Conservation (phyloP, 2,329 filamentous ascomycete genomes). For the Corynespora cassiicola region DNA sequence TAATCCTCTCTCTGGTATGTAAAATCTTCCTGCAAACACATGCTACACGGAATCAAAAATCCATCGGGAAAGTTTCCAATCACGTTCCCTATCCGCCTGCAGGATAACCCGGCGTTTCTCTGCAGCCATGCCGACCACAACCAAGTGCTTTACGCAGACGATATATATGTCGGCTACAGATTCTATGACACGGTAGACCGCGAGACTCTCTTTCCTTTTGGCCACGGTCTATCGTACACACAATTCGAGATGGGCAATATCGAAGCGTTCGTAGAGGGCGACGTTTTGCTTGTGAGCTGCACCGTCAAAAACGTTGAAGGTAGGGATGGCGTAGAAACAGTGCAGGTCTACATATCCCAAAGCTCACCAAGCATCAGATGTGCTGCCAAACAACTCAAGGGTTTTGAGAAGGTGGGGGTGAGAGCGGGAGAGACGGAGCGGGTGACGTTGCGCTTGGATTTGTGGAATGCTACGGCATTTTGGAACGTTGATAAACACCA, state of each 20-base stretch:
- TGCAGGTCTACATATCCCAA: constrained; percentile 60
- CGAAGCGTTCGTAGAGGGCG: too few relatives aligned
- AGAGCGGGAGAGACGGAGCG: constrained; percentile 10
- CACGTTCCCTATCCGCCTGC: constrained; percentile 62
- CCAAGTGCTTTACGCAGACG: constrained; percentile 75
- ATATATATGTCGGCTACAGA: constrained; percentile 84
- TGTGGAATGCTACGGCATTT: too few relatives aligned
- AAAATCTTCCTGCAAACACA: too few relatives aligned
- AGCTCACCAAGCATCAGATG: constrained; percentile 57
- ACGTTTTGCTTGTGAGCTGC: constrained; percentile 60
- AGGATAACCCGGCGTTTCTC: constrained; percentile 76
- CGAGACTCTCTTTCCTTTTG: constrained; percentile 79
- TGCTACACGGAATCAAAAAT: too few relatives aligned
- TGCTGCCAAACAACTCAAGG: constrained; percentile 32
- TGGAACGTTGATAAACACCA: too few relatives aligned
- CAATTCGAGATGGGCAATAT: too few relatives aligned
- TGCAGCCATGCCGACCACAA: constrained; percentile 73
- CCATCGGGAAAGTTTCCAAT: constrained; percentile 76
- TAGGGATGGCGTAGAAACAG: constrained; percentile 57
- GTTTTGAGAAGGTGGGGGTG: constrained; percentile 43
- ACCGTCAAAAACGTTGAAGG: constrained; percentile 66
- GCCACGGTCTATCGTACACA: constrained; percentile 81
- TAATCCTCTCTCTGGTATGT: too few relatives aligned
- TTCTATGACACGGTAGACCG: constrained; percentile 82
- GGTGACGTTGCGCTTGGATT: too few relatives aligned